phyloP scores from a whole-genome alignment of 1,139 yeast genomes.

The Torulaspora pretoriensis region DNA sequence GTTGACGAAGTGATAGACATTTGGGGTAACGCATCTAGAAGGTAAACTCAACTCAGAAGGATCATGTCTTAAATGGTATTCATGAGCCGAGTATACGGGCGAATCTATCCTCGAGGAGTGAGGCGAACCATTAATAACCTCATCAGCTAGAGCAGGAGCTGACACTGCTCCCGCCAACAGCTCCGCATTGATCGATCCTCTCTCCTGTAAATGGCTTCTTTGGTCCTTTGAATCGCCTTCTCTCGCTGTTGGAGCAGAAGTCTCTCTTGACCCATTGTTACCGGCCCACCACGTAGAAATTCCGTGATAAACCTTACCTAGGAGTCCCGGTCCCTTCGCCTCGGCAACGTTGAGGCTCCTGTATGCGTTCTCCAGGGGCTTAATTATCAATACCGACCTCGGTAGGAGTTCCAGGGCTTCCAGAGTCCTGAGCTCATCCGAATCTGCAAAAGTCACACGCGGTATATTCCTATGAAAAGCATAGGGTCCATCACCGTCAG shows the following conservation, averaged over 20 bases:
- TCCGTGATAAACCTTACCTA: slow-evolving; percentile 35
- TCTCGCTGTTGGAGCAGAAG: background rate
- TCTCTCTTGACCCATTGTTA: background rate
- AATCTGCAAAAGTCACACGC: slow-evolving; percentile 43
- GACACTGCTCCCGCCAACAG: background rate
- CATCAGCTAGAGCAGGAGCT: slow-evolving; percentile 1
- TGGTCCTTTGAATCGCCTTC: background rate
- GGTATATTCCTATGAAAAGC: slow-evolving; percentile 47
- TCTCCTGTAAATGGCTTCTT: background rate
- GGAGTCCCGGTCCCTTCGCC: slow-evolving; percentile 32
- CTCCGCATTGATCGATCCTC: background rate
- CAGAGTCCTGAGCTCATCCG: slow-evolving; percentile 51
- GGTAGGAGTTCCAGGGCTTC: slow-evolving; percentile 53
- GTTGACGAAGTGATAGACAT: slow-evolving; percentile 28
- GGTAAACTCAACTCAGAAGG: slow-evolving; percentile 24
- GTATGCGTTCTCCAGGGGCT: slow-evolving; percentile 41
- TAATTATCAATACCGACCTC: slow-evolving; percentile 60
- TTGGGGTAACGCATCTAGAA: slow-evolving; percentile 33
- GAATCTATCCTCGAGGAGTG: slow-evolving; percentile 29
- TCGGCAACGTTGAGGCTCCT: slow-evolving; percentile 19
- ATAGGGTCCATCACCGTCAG: slow-evolving; percentile 47
- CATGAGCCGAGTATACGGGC: slow-evolving; percentile 28
- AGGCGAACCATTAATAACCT: slow-evolving; percentile 16
- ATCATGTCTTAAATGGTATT: slow-evolving; percentile 14
- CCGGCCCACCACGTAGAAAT: slow-evolving; percentile 35